Evolutionary conservation across 768 basidiomycete genomes (phyloP).

Genomic region (Auricularia auricula-judae): DNA sequence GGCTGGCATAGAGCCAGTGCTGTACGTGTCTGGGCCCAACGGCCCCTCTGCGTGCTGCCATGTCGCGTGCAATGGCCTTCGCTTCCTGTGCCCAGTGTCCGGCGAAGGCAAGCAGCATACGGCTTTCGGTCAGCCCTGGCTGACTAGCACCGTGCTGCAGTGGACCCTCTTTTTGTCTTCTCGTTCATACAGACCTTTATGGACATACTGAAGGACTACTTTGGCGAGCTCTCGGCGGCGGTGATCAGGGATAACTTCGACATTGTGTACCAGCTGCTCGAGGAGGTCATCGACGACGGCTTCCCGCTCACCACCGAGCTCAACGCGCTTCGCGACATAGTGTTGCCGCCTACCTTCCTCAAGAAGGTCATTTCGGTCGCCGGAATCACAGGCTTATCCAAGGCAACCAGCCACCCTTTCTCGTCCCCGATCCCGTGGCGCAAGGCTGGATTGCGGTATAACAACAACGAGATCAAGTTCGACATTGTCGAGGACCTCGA

Average conservation of each 20-base stretch:
- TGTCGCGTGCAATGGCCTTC: constrained; percentile 62
- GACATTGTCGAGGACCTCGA: constrained; percentile 77
- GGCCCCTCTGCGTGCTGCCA: constrained; percentile 74
- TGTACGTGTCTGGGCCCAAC: constrained; percentile 48
- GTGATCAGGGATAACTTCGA: constrained; percentile 89
- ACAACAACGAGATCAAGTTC: constrained; percentile 87
- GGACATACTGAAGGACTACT: constrained; percentile 76
- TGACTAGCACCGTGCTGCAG: constrained; percentile 27
- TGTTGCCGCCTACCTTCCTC: constrained; percentile 81
- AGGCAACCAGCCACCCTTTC: constrained; percentile 40
- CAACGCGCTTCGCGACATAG: constrained; percentile 85
- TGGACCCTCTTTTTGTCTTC: constrained; percentile 84
- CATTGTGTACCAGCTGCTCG: constrained; percentile 88
- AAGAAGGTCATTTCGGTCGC: constrained; percentile 50
- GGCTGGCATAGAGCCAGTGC: constrained; percentile 23
- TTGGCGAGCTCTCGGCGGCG: constrained; percentile 71
- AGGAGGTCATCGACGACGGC: constrained; percentile 90
- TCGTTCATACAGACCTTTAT: constrained; percentile 79
- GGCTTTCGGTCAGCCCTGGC: background rate
- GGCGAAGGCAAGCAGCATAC: constrained; percentile 51
- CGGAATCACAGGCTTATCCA: constrained; percentile 34
- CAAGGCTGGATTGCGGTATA: constrained; percentile 69
- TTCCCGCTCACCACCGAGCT: constrained; percentile 86
- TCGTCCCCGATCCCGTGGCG: constrained; percentile 93
- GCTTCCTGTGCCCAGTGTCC: constrained; percentile 70